A percentile compares a stretch with the other conserved stretches of the same genome.
These are phyloP conservation scores for Schoenoplectus triqueter DNA, from an alignment of 202 grass and related monocot genomes.

Conservation along the genomic window DNA sequence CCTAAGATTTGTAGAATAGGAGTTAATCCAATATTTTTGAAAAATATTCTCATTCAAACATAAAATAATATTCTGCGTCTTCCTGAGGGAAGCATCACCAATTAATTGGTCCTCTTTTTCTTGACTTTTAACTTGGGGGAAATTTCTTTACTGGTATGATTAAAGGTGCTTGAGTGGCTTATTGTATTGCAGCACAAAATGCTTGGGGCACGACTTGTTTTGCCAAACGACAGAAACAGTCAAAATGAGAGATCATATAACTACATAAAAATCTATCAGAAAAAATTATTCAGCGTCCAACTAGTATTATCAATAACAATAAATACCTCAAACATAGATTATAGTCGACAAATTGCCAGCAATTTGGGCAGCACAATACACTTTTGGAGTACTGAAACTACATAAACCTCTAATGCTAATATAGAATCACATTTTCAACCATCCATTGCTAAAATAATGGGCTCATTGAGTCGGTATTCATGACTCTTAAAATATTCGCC, in stretches of 20 bases:
- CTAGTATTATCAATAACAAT: slow-evolving; percentile 4
- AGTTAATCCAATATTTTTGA: no score
- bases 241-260: slow-evolving; percentile 6
- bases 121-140: neutral
- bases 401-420: slow-evolving; percentile 15
- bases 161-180: neutral
- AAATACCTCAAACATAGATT: neutral
- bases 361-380: neutral
- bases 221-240: neutral
- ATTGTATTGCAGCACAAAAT: neutral
- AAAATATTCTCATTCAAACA: no score
- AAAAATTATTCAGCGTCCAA: neutral
- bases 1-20: no score
- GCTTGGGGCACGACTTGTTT: neutral
- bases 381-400: neutral
- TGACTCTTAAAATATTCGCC: neutral
- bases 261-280: neutral
- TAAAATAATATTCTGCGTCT: no score
- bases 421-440: neutral
- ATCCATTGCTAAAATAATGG: neutral
- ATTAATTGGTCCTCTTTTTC: neutral
- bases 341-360: neutral
- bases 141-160: neutral
- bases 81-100: no score
- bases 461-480: neutral